Evolutionary conservation across 495 filamentous ascomycete genomes (phyloP), one percentile per base, ranked within the genome.

Genomic region (Podospora sp.): DNA sequence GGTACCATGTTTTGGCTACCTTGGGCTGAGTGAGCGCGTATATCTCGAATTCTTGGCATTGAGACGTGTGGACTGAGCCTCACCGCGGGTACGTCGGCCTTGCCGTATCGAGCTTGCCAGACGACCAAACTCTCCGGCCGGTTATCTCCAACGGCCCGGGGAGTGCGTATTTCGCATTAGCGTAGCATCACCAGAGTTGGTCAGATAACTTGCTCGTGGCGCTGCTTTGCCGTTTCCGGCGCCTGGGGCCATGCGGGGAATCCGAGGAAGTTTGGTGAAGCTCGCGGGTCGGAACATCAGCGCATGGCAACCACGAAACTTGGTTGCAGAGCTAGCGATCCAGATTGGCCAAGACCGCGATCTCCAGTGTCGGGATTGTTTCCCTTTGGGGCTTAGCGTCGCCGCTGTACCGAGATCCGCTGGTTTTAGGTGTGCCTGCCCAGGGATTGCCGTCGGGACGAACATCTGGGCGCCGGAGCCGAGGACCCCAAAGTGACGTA

Each of bases 381-480:
- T 21, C 53, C 53, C 20, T 14, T 57, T 18, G 20, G 6, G 53
- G 22, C 18, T 25, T 24, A 12, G 11, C 52, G 7, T 22, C 25
- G 24, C 22, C 53, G 9, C 9, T 14, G 53, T 27, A 6, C 53
- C 11, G 22, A 26, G 22, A 60, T 25, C 20, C 6, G 18, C 26
- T 18, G 25, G 57, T 36, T n/a, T 25, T 7, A 33, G 26, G 25
- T 9, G 56, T 9, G 56, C 20, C 12, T 11, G 7, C 14, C 3
- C 20, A 11, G 21, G 26, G 24, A 11, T 1, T 14, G 25, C 14
- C 57, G 14, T 60, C 60, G 60, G 60, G 3, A 21, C 60, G n/a
- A 62, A 62, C n/a, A 62, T 62, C 40, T 62, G 26, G 60, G n/a
- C 9, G 21, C 60, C 60, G 60, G 60, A 27, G 35, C 60, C 35